Base-by-base conservation (phyloP, 345 rosid genomes). In the Populus pruinosa region DNA sequence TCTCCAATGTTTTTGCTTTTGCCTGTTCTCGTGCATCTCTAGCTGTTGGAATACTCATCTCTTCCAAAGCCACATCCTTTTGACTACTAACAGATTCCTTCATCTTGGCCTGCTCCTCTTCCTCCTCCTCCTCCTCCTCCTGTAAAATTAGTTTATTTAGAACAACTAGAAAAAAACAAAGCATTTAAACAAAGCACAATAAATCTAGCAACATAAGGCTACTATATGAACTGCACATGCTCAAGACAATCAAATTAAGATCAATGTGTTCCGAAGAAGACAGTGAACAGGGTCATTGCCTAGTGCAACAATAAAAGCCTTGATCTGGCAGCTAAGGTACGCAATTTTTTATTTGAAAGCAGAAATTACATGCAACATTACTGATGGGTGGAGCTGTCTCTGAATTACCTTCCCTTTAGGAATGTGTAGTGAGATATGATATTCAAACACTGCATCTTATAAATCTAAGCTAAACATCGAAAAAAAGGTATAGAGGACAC, bases 41-140 rank as follows among this genome's bases (percentile, higher is more conserved):
- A 77, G 93, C 89, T 29, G 97, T 93, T 72, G 94, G 80, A 84
- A 69, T 76, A 47, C 69, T 69, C 94, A 92, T 91, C 84, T 92
- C 93, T 79, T 96, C 93, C 88, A 93, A 85, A 75, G 95, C 94
- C 38, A 92, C 78, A 83, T 93, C 98, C 85, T 88, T 88, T 82
- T 87, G 90, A 74, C 88, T 87, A 43, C 80, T 72, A 83, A 81
- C 82, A n/a, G 92, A 84, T 79, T 89, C 94, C 85, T 89, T 94
- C 86, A 90, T 77, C 89, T 87, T 96, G 56, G 94, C 96, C 47
- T 71, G 82, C 69, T 78, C 77, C 83, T 88, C 90, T 74, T 91
- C 99, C 76, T 91, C 91, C 81, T 90, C 99, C 85, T 95, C 97
- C 73, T 92, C 99, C 73, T 93, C 99, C 86, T 92, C 97, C 89